Conservation (phyloP, 192 early-diverging fungal species). For the Rhizoclosmatium sp. region DNA sequence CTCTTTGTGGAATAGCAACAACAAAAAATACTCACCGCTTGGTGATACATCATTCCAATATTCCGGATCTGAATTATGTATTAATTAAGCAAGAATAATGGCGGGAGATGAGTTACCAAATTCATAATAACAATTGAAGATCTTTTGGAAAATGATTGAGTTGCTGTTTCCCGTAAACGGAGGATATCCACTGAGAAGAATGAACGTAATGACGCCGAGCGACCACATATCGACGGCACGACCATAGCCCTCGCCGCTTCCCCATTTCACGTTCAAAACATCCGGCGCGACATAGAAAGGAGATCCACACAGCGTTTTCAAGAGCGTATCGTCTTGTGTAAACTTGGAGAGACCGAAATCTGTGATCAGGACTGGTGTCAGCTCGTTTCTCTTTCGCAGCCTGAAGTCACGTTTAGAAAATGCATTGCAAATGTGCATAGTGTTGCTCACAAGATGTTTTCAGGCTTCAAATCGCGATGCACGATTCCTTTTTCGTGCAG, state of each 20-base stretch:
- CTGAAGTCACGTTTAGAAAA: not conserved
- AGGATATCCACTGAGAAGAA: conserved; percentile 64
- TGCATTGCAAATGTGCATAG: not conserved
- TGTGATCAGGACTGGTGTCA: conserved; percentile 48
- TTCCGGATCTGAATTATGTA: conserved; percentile 37
- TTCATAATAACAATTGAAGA: conserved; percentile 71
- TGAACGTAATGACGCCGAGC: conserved; percentile 72
- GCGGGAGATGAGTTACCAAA: conserved; percentile 41
- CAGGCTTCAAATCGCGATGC: conserved; percentile 64
- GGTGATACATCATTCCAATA: conserved; percentile 50
- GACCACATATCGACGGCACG: conserved; percentile 62
- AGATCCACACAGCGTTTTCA: conserved; percentile 70
- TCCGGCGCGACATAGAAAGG: conserved; percentile 62
- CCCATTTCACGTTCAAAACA: conserved; percentile 68
- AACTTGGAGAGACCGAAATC: conserved; percentile 78
- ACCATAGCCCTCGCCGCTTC: conserved; percentile 51
- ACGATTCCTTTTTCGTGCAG: conserved; percentile 57
- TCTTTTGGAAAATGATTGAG: conserved; percentile 66
- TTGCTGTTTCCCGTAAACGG: conserved; percentile 61
- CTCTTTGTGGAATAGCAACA: too few species aligned
- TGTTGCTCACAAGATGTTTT: conserved; percentile 55
- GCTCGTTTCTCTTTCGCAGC: not conserved
- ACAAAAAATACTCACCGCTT: conserved; percentile 41
- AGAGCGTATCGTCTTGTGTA: conserved; percentile 60
- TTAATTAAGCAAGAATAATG: not conserved